Evolutionary conservation across 305 asterid species (phyloP).

Genomic region (Fraxinus ornus): DNA sequence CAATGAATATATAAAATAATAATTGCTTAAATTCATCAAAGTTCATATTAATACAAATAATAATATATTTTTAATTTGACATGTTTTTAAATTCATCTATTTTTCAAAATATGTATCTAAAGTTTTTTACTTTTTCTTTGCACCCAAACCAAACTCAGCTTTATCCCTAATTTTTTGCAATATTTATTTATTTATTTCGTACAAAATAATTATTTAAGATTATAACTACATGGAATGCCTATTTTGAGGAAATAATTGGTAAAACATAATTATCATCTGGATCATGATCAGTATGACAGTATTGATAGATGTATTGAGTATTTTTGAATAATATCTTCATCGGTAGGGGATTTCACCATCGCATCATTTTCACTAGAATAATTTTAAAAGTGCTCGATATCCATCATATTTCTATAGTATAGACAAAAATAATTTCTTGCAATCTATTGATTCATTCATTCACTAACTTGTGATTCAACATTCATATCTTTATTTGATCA

Average conservation of each 20-base stretch:
- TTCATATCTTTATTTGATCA: too few species aligned
- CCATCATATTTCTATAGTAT: background rate
- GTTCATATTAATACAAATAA: too few species aligned
- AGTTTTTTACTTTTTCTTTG: too few species aligned
- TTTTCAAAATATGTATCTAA: too few species aligned
- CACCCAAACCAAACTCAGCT: background rate
- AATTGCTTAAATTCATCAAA: too few species aligned
- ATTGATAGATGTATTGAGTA: background rate
- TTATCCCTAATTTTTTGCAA: background rate
- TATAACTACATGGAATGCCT: background rate
- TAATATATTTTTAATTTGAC: background rate
- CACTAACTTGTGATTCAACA: background rate
- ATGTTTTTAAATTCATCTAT: background rate
- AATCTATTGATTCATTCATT: background rate
- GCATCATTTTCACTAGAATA: too few species aligned
- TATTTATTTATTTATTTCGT: too few species aligned
- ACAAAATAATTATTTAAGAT: background rate
- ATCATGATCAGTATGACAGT: too few species aligned
- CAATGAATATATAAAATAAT: too few species aligned
- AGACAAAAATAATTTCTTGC: too few species aligned
- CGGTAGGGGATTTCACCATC: too few species aligned
- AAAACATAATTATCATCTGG: background rate
- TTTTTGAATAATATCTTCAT: background rate
- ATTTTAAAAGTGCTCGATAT: background rate
- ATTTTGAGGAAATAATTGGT: background rate